Evolutionary conservation across 495 filamentous ascomycete genomes (phyloP).

Genomic region (Lophium mytilinum): DNA sequence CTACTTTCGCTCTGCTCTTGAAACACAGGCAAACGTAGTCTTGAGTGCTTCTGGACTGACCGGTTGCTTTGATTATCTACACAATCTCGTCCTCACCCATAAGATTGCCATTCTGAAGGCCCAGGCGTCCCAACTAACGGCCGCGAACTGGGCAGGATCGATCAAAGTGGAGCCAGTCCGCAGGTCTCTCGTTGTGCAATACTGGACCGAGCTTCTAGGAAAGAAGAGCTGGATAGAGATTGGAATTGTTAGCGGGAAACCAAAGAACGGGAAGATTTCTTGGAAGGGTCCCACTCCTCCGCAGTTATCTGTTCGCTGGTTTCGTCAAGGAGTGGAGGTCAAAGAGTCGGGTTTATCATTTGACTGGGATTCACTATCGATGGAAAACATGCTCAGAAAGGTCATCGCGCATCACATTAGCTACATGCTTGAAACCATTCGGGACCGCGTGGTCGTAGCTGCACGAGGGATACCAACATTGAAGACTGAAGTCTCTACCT

Average conservation of each 20-base stretch:
- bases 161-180: slow-evolving; percentile 68
- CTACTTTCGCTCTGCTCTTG: slow-evolving; percentile 51
- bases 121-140: slow-evolving; percentile 62
- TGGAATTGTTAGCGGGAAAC: slow-evolving; percentile 60
- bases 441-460: slow-evolving; percentile 45
- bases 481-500: slow-evolving; percentile 20
- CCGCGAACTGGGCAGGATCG: slow-evolving; percentile 63
- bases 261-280: slow-evolving; percentile 34
- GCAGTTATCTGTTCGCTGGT: slow-evolving; percentile 69
- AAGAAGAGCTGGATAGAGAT: slow-evolving; percentile 84
- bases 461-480: slow-evolving; percentile 42
- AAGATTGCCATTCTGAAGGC: slow-evolving; percentile 73
- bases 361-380: slow-evolving; percentile 56
- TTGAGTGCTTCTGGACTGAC: slow-evolving; percentile 57
- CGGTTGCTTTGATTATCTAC: slow-evolving; percentile 76
- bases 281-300: slow-evolving; percentile 33
- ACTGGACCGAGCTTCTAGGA: slow-evolving; percentile 65
- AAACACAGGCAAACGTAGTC: slow-evolving; percentile 58
- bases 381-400: slow-evolving; percentile 61
- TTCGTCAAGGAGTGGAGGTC: slow-evolving; percentile 68
- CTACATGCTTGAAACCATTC: slow-evolving; percentile 54
- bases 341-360: slow-evolving; percentile 56
- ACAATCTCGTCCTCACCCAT: slow-evolving; percentile 75
- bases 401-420: slow-evolving; percentile 69
- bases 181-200: slow-evolving; percentile 76